Evolutionary conservation across 192 early-diverging fungal species (phyloP).

Genomic region (Backusella tuberculispora): DNA sequence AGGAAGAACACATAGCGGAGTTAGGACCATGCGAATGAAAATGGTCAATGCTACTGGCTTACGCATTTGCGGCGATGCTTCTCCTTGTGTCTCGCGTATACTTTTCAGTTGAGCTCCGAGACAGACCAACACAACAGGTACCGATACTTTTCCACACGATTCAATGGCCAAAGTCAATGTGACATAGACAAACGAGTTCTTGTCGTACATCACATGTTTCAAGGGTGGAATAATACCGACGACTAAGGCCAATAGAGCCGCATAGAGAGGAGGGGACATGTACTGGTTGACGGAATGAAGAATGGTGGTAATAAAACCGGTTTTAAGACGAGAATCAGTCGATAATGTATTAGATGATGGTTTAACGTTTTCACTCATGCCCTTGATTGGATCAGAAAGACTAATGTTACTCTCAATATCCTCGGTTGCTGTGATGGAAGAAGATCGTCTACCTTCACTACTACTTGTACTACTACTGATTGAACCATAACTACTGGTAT

Average conservation of each 20-base stretch:
- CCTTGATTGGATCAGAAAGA: not conserved
- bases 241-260: slow-evolving; percentile 65
- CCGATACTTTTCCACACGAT: slow-evolving; percentile 73
- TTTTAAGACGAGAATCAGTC: not conserved
- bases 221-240: slow-evolving; percentile 66
- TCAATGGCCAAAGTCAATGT: slow-evolving; percentile 69
- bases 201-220: slow-evolving; percentile 63
- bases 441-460: slow-evolving; percentile 16
- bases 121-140: slow-evolving; percentile 76
- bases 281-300: slow-evolving; percentile 28
- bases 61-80: not conserved
- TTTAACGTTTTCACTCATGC: not conserved
- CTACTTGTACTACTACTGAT: slow-evolving; percentile 16
- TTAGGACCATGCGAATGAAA: slow-evolving; percentile 41
- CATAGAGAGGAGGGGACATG: slow-evolving; percentile 75
- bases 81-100: slow-evolving; percentile 23
- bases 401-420: not conserved
- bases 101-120: slow-evolving; percentile 69
- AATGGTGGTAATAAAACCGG: not conserved
- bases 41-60: slow-evolving; percentile 35
- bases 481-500: slow-evolving; percentile 4
- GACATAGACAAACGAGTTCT: slow-evolving; percentile 51
- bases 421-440: not conserved
- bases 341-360: not conserved
- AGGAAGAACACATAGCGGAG: slow-evolving; percentile 46